Evolutionary conservation across 768 basidiomycete species (phyloP).

Genomic region (Lactarius deliciosus): DNA sequence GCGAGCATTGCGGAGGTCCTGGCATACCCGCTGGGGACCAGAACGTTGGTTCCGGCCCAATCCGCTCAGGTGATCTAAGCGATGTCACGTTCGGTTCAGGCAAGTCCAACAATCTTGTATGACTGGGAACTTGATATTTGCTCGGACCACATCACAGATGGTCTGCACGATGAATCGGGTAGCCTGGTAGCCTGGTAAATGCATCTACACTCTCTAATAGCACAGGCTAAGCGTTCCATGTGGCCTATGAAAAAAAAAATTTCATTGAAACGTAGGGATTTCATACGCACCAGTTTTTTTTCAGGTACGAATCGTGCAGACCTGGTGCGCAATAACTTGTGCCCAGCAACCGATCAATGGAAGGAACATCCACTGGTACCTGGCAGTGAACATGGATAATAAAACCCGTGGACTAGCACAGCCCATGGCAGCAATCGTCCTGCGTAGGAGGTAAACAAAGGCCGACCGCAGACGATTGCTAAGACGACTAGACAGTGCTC

Average conservation of each 20-base stretch:
- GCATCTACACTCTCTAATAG: not conserved
- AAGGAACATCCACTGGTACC: not conserved
- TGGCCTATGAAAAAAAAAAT: not conserved
- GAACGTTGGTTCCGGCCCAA: not conserved
- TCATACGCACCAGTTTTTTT: not conserved
- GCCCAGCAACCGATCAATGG: not conserved
- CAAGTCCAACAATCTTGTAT: not conserved
- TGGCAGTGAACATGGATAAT: not conserved
- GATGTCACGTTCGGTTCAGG: not conserved
- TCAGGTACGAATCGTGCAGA: not conserved
- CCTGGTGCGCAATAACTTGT: not conserved
- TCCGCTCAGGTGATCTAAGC: not conserved
- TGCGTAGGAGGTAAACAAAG: not conserved
- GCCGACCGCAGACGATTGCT: not conserved
- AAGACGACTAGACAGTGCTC: not conserved
- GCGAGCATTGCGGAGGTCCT: not conserved
- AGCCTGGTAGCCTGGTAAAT: not conserved
- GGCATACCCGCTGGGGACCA: not conserved
- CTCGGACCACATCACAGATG: not conserved
- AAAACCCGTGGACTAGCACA: not conserved
- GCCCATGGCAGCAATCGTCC: not conserved
- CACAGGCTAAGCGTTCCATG: not conserved
- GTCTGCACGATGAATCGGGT: not conserved
- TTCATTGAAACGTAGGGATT: not conserved
- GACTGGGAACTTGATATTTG: not conserved